Evolutionary conservation across 2,329 filamentous ascomycete genomes (phyloP), one percentile per base, ranked within the genome.

Genomic region (Pseudohalonectria lignicola): DNA sequence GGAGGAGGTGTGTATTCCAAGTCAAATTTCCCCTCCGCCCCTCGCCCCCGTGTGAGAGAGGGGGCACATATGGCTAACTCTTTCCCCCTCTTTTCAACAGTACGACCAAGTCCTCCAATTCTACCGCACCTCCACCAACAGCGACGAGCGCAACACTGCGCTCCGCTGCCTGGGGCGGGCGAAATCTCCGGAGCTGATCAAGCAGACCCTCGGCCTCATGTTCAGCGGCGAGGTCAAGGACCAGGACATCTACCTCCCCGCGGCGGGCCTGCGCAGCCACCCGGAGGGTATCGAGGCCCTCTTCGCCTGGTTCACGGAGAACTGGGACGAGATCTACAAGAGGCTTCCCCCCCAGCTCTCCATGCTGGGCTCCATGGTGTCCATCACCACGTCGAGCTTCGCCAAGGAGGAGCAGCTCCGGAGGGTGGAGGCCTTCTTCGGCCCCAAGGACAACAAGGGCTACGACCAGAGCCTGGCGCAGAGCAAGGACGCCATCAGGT

Each of bases 391-490:
- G 2, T 79, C 78, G 31, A 80, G 82, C 54, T 93, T 95, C 62
- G 85, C 84, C 16, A 80, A 73, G 43, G 65, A 77, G 44, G 76
- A 82, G 49, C 86, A 94, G 61, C 67, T 90, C 41, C 71, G 77
- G 45, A 73, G 79, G 43, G 79, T 95, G 18, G 71, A 90, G 58
- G 65, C 67, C 5, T 96, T 95, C 72, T 96, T 95, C 55, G 69
- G 67, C 25, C 66, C 72, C 46, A 86, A 85, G 67, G 86, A 84
- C 56, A 93, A 82, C 43, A 94, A 70, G 60, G 75, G 86, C 31
- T 96, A 86, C 53, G 86, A 94, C 53, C 80, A 88, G 56, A 79
- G 84, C 35, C 67, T 96, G 41, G 86, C 86, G n/a, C 90, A 96
- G 67, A 90, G 82, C 57, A 71, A 82, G 48, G 90, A 96, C 57